Base-by-base conservation (phyloP, 2,329 filamentous ascomycete genomes). In the Parascedosporium putredinis region DNA sequence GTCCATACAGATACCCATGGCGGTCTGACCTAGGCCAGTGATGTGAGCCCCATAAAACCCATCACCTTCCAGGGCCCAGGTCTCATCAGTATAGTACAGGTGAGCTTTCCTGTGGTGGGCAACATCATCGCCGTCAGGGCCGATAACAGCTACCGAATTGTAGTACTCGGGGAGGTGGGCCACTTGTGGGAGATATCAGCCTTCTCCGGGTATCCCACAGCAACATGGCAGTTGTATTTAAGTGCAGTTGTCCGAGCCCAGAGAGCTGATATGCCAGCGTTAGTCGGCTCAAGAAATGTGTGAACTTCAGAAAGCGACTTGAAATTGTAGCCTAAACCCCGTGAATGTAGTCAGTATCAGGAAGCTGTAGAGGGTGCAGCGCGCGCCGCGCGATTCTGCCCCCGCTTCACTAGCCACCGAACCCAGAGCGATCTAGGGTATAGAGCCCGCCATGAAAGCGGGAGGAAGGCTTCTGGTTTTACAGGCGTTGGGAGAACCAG, bases 161-260 rank as follows among this genome's bases (percentile, higher is more conserved):
- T 79, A 79, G 29, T 75, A 78, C 54, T 78, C 74, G 0, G 74
- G 72, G 59, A 62, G 0, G 73, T 63, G 0, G 78, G 77, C 72
- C 76, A 79, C 22, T 68, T 67, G 1, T 61, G 47, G 0, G 67
- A 60, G 0, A 74, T 58, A 46, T 83, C 78, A 1, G 75, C 76
- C 56, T 76, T 78, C 51, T 93, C 87, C 0, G 87, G 86, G 50
- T 91, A 93, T 0, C 87, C 87, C 1, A 80, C 78, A 0, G 78
- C 75, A 0, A 91, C 84, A 47, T 74, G 67, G 58, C 85, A 89
- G 52, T 81, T 71, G 58, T 84, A 72, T 56, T 80, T 81, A 20
- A 79, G 67, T 0, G 87, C 86, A 0, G 74, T 78, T 0, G 74
- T 78, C 33, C 78, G 71, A 0, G 86, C 85, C 87, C 86, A 93